phyloP scores from a whole-genome alignment of 139 green algal species.

The Picochlorum sp. region DNA sequence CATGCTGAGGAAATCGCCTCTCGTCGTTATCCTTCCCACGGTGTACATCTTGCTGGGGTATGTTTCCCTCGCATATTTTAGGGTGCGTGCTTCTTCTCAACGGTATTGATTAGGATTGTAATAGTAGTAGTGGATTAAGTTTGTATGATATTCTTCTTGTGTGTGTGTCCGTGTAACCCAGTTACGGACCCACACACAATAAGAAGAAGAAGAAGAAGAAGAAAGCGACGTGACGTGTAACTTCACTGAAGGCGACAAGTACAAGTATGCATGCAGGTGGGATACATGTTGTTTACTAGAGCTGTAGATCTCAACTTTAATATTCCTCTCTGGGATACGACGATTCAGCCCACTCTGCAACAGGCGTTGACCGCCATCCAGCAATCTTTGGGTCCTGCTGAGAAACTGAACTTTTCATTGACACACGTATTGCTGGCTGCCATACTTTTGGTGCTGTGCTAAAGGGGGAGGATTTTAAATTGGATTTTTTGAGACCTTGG shows the following conservation, averaged over 20 bases:
- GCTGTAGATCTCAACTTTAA: background rate
- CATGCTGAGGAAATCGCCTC: background rate
- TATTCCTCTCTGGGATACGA: background rate
- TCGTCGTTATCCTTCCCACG: background rate
- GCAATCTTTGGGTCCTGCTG: slow-evolving; percentile 2
- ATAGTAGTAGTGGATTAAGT: too few species aligned
- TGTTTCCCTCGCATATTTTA: background rate
- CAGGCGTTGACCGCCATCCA: background rate
- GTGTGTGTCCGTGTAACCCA: too few species aligned
- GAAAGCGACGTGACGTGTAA: too few species aligned
- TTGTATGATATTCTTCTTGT: too few species aligned
- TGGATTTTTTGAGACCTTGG: too few species aligned
- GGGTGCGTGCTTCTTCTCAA: background rate
- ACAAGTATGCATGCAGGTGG: slow-evolving; percentile 1
- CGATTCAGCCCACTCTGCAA: background rate
- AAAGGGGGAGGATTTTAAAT: background rate
- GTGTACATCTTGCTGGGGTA: background rate
- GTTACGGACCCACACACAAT: too few species aligned
- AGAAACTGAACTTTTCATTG: slow-evolving; percentile 2
- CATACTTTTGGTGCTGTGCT: background rate
- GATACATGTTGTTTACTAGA: background rate
- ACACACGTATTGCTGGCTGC: background rate
- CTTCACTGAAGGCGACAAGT: too few species aligned
- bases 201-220: too few species aligned
- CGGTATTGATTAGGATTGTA: background rate